These are phyloP conservation scores for Poteriospumella lacustris DNA, from an alignment of 108 stramenopile species.

Conservation along the genomic window DNA sequence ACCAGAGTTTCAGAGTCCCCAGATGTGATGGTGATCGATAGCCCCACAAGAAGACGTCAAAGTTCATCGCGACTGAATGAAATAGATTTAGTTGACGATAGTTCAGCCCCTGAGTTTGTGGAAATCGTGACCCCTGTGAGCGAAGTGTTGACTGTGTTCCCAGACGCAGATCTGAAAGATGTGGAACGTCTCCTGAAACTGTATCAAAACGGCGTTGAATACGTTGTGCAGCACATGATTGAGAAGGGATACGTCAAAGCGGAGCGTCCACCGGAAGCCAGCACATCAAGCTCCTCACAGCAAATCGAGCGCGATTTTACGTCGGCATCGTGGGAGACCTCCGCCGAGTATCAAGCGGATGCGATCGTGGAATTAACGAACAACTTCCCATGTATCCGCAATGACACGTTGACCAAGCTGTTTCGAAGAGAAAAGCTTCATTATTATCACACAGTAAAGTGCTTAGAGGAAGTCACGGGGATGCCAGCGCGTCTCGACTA, in stretches of 20 bases:
- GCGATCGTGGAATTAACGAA: not conserved
- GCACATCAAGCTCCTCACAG: not conserved
- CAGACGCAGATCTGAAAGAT: not conserved
- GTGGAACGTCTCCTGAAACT: not conserved
- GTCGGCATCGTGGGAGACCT: not conserved
- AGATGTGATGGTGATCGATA: too few relatives aligned
- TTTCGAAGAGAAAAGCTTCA: not conserved
- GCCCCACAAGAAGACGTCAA: too few relatives aligned
- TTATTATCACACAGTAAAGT: not conserved
- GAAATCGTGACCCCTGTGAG: too few relatives aligned
- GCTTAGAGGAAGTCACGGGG: not conserved
- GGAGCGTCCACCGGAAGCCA: not conserved
- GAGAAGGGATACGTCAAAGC: slow-evolving; percentile 5
- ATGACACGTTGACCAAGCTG: not conserved
- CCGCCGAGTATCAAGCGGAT: not conserved
- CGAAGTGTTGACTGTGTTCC: not conserved
- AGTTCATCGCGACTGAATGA: too few relatives aligned
- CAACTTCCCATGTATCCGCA: not conserved
- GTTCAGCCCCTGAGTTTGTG: too few relatives aligned
- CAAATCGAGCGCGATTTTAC: not conserved
- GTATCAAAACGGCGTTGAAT: not conserved
- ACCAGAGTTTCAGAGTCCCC: too few relatives aligned
- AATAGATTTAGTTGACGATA: too few relatives aligned
- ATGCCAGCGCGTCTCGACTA: too few relatives aligned
- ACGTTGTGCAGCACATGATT: not conserved